phyloP scores from a whole-genome alignment of 2,329 filamentous ascomycete species.

The Trichoderma pleuroti region DNA sequence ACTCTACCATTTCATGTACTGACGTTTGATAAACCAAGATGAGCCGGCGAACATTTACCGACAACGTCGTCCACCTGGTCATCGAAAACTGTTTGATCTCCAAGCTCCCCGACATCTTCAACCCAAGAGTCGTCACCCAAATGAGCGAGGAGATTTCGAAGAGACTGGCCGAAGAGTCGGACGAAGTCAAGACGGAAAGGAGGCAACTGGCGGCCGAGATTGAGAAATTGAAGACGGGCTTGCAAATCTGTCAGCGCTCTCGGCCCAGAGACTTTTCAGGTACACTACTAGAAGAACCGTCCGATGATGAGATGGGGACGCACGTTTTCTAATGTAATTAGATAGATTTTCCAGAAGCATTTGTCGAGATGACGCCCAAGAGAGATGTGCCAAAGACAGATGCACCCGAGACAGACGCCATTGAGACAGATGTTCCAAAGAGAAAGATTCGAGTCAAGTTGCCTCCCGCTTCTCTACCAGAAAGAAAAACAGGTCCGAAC shows the following conservation, averaged over 20 bases:
- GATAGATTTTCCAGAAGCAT: not conserved
- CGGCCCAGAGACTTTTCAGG: not conserved
- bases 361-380: not conserved
- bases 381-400: not conserved
- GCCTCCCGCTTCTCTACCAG: not conserved
- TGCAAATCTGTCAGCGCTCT: conserved; percentile 1
- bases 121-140: not conserved
- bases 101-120: not conserved
- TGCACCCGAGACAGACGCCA: not conserved
- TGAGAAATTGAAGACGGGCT: not conserved
- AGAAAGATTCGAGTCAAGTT: not conserved
- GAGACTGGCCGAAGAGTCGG: not conserved
- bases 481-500: not conserved
- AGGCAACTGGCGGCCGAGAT: not conserved
- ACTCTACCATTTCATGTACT: not conserved
- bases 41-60: conserved; percentile 6
- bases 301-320: not conserved
- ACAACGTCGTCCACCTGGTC: conserved; percentile 8
- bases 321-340: not conserved
- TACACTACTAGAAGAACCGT: not conserved
- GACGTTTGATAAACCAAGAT: not conserved
- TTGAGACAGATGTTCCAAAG: not conserved
- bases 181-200: not conserved
- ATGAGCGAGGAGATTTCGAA: not conserved
- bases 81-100: conserved; percentile 7